Conservation (phyloP, 176 grass and related monocot genomes). For the bread wheat (Triticum aestivum) region DNA sequence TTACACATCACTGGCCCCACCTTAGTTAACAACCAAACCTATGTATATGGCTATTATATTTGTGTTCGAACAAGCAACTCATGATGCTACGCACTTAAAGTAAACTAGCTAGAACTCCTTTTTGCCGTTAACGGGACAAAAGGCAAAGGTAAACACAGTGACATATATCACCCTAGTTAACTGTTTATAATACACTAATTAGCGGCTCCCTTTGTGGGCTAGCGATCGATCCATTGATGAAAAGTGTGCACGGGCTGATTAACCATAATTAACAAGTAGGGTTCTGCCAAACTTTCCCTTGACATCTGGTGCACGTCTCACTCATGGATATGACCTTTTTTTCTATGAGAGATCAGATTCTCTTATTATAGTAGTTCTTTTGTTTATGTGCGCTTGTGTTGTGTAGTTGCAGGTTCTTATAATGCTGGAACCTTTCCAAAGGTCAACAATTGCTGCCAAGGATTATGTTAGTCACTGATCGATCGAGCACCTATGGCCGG, state of each 20-base stretch:
- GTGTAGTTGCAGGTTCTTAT: constrained; percentile 13
- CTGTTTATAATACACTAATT: constrained; percentile 6
- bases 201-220: background rate
- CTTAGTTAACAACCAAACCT: constrained; percentile 34
- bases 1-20: background rate
- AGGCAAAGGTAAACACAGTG: constrained; percentile 13
- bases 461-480: constrained; percentile 19
- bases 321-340: constrained; percentile 27
- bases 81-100: constrained; percentile 19
- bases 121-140: constrained; percentile 45
- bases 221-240: background rate
- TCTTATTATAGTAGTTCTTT: background rate
- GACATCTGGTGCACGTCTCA: constrained; percentile 35
- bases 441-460: constrained; percentile 54
- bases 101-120: constrained; percentile 22
- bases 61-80: background rate
- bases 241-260: constrained; percentile 10
- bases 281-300: constrained; percentile 39
- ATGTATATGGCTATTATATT: constrained; percentile 24
- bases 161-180: constrained; percentile 29
- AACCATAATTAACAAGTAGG: constrained; percentile 33
- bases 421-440: constrained; percentile 27
- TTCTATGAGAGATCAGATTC: constrained; percentile 23
- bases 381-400: background rate
- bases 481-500: background rate